Percentiles rank a stretch among this genome's conserved stretches.
phyloP scores from a whole-genome alignment of 169 alveolate species.

The Cryptosporidium parvum region DNA sequence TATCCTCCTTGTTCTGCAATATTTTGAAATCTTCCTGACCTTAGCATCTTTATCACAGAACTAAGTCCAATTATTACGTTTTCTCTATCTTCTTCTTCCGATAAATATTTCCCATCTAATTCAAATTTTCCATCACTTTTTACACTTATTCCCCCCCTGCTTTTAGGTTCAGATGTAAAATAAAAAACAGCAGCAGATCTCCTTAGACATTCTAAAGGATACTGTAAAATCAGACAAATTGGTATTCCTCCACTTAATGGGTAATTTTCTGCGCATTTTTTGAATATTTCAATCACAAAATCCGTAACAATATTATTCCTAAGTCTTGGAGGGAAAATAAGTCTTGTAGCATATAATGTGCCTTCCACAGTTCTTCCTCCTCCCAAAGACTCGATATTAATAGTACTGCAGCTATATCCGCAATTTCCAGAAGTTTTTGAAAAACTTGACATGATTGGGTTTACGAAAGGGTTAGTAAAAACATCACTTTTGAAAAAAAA shows the following conservation, averaged over 20 bases:
- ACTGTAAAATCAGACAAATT: conserved; percentile 29
- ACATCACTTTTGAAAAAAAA: conserved; percentile 74
- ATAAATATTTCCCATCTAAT: conserved; percentile 78
- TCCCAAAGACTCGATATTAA: conserved; percentile 77
- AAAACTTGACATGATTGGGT: conserved; percentile 66
- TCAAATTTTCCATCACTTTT: conserved; percentile 77
- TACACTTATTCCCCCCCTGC: conserved; percentile 79
- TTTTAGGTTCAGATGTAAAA: conserved; percentile 82
- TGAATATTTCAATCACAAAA: conserved; percentile 76
- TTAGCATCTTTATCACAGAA: conserved; percentile 76
- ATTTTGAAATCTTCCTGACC: conserved; percentile 77
- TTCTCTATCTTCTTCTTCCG: conserved; percentile 77
- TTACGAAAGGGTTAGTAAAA: conserved; percentile 23
- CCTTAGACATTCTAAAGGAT: conserved; percentile 75
- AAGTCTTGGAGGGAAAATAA: conserved; percentile 80
- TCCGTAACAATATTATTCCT: conserved; percentile 80
- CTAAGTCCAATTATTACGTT: conserved; percentile 80
- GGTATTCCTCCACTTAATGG: conserved; percentile 53
- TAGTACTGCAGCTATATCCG: conserved; percentile 51
- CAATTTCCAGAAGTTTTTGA: conserved; percentile 31
- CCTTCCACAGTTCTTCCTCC: conserved; percentile 82
- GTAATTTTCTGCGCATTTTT: conserved; percentile 68
- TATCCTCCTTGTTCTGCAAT: conserved; percentile 73
- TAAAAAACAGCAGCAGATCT: conserved; percentile 80
- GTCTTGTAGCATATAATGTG: conserved; percentile 79